Conservation (phyloP, 192 early-diverging fungal genomes). For the Backusella sp. region DNA sequence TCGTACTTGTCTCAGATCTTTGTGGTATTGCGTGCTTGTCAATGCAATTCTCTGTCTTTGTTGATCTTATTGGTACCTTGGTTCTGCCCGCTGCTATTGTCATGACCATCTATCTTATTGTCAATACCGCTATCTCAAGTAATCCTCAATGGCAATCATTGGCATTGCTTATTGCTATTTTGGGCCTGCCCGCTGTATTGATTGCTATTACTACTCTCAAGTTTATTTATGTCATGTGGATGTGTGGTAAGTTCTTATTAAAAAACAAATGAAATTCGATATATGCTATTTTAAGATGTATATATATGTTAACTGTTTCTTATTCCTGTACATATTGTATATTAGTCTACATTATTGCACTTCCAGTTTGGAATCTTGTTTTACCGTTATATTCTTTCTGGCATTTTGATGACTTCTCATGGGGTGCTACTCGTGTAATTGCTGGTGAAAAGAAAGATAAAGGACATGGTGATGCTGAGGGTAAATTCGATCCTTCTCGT, state of each 20-base stretch:
- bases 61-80: conserved; percentile 73
- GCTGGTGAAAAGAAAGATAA: conserved; percentile 66
- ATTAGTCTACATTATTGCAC: conserved; percentile 72
- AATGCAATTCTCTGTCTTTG: conserved; percentile 79
- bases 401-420: conserved; percentile 92
- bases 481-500: conserved; percentile 68
- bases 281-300: background rate
- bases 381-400: conserved; percentile 90
- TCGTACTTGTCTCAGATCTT: conserved; percentile 84
- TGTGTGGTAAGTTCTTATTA: conserved; percentile 52
- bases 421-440: conserved; percentile 79
- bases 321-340: conserved; percentile 11
- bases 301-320: conserved; percentile 19
- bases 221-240: conserved; percentile 86
- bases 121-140: conserved; percentile 38
- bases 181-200: conserved; percentile 87
- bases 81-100: conserved; percentile 66
- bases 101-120: conserved; percentile 53
- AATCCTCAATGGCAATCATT: conserved; percentile 53
- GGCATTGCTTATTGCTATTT: conserved; percentile 69
- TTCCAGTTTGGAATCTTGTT: conserved; percentile 93
- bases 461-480: conserved; percentile 69
- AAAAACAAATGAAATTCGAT: background rate
- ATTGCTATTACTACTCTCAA: conserved; percentile 87
- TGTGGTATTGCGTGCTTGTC: conserved; percentile 89